These are phyloP conservation scores for Salix viminalis DNA, from an alignment of 345 rosid species.

Conservation along the genomic window DNA sequence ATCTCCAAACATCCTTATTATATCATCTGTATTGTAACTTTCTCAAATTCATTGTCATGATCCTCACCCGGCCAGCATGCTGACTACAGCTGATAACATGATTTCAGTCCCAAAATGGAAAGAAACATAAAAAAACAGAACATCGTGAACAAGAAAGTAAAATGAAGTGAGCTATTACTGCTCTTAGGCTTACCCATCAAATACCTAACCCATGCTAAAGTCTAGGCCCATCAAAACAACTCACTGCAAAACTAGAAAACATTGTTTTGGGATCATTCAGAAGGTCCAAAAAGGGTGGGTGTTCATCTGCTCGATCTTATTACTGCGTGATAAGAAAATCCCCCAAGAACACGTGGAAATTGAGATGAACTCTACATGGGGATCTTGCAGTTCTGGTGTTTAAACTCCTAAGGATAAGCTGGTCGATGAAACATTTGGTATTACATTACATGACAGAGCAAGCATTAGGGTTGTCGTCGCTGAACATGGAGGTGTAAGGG, in stretches of 20 bases:
- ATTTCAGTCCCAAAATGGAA: background rate
- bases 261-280: slow-evolving; percentile 9
- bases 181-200: background rate
- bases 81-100: slow-evolving; percentile 14
- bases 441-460: slow-evolving; percentile 65
- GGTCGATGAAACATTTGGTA: background rate
- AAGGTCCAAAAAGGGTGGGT: background rate
- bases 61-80: slow-evolving; percentile 22
- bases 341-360: background rate
- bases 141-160: slow-evolving; percentile 7
- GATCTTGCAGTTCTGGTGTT: slow-evolving; percentile 12
- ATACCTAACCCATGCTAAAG: slow-evolving; percentile 6
- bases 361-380: background rate
- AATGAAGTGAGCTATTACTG: slow-evolving; percentile 5
- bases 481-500: slow-evolving; percentile 58
- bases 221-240: slow-evolving; percentile 19
- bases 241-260: slow-evolving; percentile 13
- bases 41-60: background rate
- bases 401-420: background rate
- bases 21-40: background rate
- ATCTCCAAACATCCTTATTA: background rate
- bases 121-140: background rate
- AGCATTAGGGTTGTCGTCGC: slow-evolving; percentile 94
- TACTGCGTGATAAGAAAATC: background rate
- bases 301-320: background rate